These are phyloP conservation scores for Spathaspora sp. DNA, from an alignment of 1,139 yeast species.

Conservation along the genomic window DNA sequence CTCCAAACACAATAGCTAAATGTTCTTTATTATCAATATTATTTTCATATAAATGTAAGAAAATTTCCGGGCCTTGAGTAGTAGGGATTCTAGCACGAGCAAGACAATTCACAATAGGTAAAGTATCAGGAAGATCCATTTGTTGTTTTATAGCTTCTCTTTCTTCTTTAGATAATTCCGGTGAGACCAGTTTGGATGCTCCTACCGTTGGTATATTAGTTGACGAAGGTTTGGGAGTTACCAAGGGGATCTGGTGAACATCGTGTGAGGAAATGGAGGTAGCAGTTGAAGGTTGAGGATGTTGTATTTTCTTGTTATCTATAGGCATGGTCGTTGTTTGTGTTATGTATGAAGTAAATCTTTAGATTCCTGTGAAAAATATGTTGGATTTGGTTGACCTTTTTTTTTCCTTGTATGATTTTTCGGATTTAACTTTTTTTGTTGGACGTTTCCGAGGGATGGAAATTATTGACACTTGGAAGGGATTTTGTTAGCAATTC, in stretches of 20 bases:
- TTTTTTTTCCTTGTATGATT: background rate
- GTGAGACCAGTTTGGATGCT: conserved; percentile 7
- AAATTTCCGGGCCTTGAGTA: conserved; percentile 90
- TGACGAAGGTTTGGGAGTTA: conserved; percentile 14
- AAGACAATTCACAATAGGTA: conserved; percentile 79
- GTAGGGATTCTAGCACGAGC: conserved; percentile 94
- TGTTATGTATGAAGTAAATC: too few relatives aligned
- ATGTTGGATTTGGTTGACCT: background rate
- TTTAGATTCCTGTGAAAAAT: background rate
- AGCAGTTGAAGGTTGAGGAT: conserved; percentile 4
- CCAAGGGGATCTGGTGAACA: conserved; percentile 15
- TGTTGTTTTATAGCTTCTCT: conserved; percentile 14
- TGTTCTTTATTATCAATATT: conserved; percentile 91
- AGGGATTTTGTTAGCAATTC: background rate
- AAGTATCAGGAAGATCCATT: conserved; percentile 27
- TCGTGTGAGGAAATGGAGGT: conserved; percentile 1
- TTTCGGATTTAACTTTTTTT: background rate
- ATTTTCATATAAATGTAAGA: conserved; percentile 84
- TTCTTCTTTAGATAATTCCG: conserved; percentile 14
- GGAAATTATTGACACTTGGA: background rate
- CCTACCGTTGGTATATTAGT: conserved; percentile 6
- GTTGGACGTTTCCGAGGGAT: background rate
- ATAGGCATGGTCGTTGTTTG: background rate
- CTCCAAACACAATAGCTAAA: conserved; percentile 95
- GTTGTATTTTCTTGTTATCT: conserved; percentile 2